Base-by-base conservation (phyloP, 129 eudicot species). In the Sambucus nigra region DNA sequence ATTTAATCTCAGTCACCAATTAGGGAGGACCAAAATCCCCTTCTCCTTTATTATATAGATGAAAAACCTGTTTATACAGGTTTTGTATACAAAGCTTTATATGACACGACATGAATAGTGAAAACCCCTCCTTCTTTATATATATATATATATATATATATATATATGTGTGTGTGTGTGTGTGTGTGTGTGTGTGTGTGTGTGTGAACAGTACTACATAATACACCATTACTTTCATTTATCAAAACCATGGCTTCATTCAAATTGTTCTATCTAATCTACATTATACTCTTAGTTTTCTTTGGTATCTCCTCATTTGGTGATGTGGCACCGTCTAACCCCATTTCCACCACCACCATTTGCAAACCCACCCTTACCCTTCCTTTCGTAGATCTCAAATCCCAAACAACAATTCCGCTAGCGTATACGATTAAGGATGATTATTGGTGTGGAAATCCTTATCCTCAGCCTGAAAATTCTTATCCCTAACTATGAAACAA, bases 281-380 rank as follows among this genome's bases (percentile, higher is more conserved):
- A 13, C 48, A 15, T 42, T 42, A 7, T 42, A 13, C 19, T 42
- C 42, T 35, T 15, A 7, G 7, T 42, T 6, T n/a, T 42, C 48
- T 42, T 15, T 20, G 14, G 17, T 15, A 18, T 16, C 19, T 42
- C 48, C 48, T 42, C 48, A 16, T 16, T 6, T 3, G 48, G 19
- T 3, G 21, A 15, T 20, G 48, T 40, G 8, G 46, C 20, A 13
- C n/a, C 20, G 19, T 42, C 48, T 20, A 20, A 20, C 48, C 19
- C 14, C 48, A 16, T 42, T 20, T 13, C 48, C 5, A 20, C 48
- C 42, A 15, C 42, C 42, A 29, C 20, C 51, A 27, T 73, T 8
- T 77, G 84, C 67, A 61, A 55, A 11, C 63, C 71, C 51, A 77
- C 84, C 13, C 68, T 0, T 69, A 68, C 47, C 84, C 80, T 48